These are phyloP conservation scores for Micractinium sp. DNA, from an alignment of 139 green algal genomes.

Conservation along the genomic window DNA sequence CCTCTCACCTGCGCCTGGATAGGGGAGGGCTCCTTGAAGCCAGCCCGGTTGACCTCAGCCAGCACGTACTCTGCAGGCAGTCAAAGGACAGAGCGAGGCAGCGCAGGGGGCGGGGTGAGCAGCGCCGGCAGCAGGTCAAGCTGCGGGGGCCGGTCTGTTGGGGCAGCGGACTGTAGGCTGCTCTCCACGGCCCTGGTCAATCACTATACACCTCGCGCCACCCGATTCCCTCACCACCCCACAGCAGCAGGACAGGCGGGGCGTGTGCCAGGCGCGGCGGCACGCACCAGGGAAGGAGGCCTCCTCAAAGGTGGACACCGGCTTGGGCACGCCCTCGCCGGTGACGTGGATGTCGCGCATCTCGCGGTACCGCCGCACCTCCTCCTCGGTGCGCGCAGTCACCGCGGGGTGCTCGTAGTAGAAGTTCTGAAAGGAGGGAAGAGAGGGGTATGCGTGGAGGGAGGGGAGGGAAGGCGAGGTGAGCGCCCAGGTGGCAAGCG, in stretches of 20 bases:
- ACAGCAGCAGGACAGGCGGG: no score
- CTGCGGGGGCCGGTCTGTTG: no score
- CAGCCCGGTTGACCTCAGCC: constrained; percentile 78
- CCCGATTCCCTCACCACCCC: no score
- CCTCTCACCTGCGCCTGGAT: constrained; percentile 74
- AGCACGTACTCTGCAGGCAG: constrained; percentile 86
- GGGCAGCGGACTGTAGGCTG: no score
- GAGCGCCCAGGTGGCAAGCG: no score
- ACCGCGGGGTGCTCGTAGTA: constrained; percentile 91
- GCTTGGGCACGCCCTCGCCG: constrained; percentile 72
- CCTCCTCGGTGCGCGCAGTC: constrained; percentile 61
- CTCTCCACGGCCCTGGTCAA: no score
- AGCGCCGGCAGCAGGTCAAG: background rate
- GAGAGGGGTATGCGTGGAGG: background rate
- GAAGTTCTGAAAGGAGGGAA: constrained; percentile 70
- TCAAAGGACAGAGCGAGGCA: background rate
- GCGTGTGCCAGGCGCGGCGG: no score
- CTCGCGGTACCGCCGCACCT: constrained; percentile 80
- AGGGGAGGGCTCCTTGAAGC: constrained; percentile 84
- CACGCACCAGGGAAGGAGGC: constrained; percentile 75
- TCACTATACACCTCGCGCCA: no score
- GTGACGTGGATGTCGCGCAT: constrained; percentile 70
- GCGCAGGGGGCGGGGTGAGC: background rate
- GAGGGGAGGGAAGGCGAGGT: background rate
- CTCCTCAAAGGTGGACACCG: constrained; percentile 78